Base-by-base conservation (phyloP, 768 basidiomycete genomes). In the Leccinum ochraceum region DNA sequence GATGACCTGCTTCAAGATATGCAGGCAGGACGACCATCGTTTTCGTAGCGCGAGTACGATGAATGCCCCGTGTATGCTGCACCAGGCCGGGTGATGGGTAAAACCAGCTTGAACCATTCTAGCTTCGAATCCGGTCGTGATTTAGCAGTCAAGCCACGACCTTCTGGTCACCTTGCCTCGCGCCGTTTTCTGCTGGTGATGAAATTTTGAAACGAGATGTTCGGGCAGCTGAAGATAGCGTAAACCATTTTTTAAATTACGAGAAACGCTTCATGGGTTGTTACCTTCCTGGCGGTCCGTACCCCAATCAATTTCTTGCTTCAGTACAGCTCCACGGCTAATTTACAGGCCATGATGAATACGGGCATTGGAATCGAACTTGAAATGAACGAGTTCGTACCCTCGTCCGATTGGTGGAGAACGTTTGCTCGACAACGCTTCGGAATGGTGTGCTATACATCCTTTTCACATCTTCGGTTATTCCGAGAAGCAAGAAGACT, bases 401-500 rank as follows among this genome's bases (percentile, higher is more conserved):
- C 32, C 55, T 20, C 26, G 48, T 6, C 6, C 30, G 56, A 53
- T 34, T 6, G 1, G 17, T 6, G 30, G 54, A 17, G 6, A 44
- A 39, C 14, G 36, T 20, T 34, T 34, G 53, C 16, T 42, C 53
- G 3, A 54, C n/a, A 34, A 11, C 6, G 14, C 48, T 30, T 54
- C 36, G 62, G 54, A 66, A 39, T 11, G 57, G 48, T 6, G n/a
- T 37, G 28, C 48, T 17, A 30, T 62, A 69, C 57, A 63, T 59
- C 55, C 17, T 67, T 58, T 56, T 64, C 26, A 62, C 37, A 5
- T 69, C 68, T 2, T 53, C 28, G 1, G 65, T 67, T 16, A 63
- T 42, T 11, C 67, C 68, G 51, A 69, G 58, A 22, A 69, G 22
- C n/a, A 53, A 5, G 16, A 69, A 69, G 5, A 69, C 16, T 3